Conservation (phyloP, 305 asterid species). For the Fraxinus dipetala region DNA sequence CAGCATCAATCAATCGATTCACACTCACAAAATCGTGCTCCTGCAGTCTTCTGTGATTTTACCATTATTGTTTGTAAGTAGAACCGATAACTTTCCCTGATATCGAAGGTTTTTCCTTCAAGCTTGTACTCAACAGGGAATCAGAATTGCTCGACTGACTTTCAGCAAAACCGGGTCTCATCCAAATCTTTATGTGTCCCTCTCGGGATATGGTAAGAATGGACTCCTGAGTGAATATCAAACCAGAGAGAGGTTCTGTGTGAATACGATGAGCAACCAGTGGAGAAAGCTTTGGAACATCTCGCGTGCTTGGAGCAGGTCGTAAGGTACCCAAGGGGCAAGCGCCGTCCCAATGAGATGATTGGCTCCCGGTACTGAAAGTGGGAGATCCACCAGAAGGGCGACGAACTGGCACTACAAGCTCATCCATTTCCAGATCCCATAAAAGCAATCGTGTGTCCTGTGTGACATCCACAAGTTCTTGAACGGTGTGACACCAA, state of each 20-base stretch:
- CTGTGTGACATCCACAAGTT: conserved; percentile 36
- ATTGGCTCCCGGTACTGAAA: conserved; percentile 82
- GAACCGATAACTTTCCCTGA: conserved; percentile 50
- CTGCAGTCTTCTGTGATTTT: conserved; percentile 9
- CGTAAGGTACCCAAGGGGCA: conserved; percentile 75
- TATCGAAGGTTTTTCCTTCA: conserved; percentile 48
- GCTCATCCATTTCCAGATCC: conserved; percentile 98
- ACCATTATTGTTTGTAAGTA: conserved; percentile 45
- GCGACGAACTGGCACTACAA: conserved; percentile 93
- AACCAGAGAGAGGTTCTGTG: conserved; percentile 90
- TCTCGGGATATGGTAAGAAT: conserved; percentile 83
- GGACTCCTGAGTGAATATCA: conserved; percentile 80
- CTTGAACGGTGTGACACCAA: background rate
- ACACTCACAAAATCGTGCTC: conserved; percentile 16
- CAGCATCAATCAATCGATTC: conserved; percentile 24
- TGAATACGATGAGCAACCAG: conserved; percentile 84
- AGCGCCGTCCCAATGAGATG: conserved; percentile 91
- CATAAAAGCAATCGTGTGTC: conserved; percentile 90
- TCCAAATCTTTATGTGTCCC: conserved; percentile 92
- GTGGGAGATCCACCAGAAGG: conserved; percentile 94
- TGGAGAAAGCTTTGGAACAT: conserved; percentile 86
- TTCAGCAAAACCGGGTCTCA: conserved; percentile 68
- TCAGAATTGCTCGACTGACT: conserved; percentile 59
- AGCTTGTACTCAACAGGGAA: conserved; percentile 44
- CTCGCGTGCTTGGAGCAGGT: conserved; percentile 87